phyloP scores from a whole-genome alignment of 441 rosid species.

The Aleurites moluccanus region DNA sequence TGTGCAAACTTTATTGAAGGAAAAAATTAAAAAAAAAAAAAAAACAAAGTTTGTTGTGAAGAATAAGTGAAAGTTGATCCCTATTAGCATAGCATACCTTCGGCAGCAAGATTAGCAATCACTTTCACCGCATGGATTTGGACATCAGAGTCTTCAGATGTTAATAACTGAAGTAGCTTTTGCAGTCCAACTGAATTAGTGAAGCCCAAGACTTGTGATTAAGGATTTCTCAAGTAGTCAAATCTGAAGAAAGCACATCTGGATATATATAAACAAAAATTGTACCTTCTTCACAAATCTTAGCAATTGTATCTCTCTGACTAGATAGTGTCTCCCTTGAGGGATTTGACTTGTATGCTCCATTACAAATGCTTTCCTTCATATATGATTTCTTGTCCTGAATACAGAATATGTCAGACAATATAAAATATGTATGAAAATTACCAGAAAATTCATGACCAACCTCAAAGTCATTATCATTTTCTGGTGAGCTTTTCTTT shows the following conservation, averaged over 20 bases:
- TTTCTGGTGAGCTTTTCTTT: constrained; percentile 58
- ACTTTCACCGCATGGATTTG: constrained; percentile 92
- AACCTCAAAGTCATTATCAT: constrained; percentile 58
- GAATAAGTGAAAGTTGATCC: background rate
- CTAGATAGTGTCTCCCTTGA: constrained; percentile 59
- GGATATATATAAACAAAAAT: background rate
- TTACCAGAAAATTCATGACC: constrained; percentile 20
- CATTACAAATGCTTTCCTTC: constrained; percentile 58
- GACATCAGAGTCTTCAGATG: constrained; percentile 79
- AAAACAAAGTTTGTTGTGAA: background rate
- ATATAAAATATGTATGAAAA: constrained; percentile 8
- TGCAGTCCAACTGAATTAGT: constrained; percentile 68
- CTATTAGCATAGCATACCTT: constrained; percentile 48
- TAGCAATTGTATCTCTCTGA: constrained; percentile 89
- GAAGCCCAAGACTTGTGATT: constrained; percentile 25
- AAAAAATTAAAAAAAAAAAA: background rate
- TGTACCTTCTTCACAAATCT: constrained; percentile 95
- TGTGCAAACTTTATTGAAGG: background rate
- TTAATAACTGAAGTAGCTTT: constrained; percentile 71
- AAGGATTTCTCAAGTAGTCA: constrained; percentile 3
- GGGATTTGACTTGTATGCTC: constrained; percentile 53
- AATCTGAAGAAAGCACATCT: background rate
- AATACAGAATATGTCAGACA: constrained; percentile 28
- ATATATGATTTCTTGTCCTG: constrained; percentile 52
- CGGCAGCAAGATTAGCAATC: constrained; percentile 96